Conservation (phyloP, 176 grass and related monocot genomes). For the Leersia perrieri region DNA sequence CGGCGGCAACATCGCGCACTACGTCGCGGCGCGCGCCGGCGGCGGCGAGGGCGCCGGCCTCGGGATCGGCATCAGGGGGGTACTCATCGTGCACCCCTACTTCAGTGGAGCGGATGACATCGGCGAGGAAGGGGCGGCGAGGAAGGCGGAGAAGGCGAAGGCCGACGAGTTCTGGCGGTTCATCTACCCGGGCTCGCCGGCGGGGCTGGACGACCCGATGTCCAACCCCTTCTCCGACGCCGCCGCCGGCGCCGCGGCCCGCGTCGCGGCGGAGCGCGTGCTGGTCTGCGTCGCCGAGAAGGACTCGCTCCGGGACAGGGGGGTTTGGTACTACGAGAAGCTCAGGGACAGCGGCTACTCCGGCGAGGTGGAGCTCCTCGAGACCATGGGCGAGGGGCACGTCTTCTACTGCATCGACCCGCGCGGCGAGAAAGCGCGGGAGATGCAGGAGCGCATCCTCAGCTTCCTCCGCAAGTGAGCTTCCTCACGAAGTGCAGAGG, state of each 20-base stretch:
- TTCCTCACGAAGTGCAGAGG: neutral
- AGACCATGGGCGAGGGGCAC: conserved; percentile 56
- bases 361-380: conserved; percentile 60
- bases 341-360: conserved; percentile 56
- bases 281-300: conserved; percentile 76
- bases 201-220: conserved; percentile 66
- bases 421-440: conserved; percentile 30
- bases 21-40: conserved; percentile 48
- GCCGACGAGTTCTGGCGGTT: conserved; percentile 58
- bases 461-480: conserved; percentile 49
- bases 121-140: conserved; percentile 38
- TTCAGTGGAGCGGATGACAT: conserved; percentile 63
- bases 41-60: conserved; percentile 29
- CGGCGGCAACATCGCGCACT: conserved; percentile 71
- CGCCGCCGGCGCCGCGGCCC: conserved; percentile 44
- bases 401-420: conserved; percentile 61
- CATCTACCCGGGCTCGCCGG: conserved; percentile 54
- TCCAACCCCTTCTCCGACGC: conserved; percentile 67
- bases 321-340: conserved; percentile 68
- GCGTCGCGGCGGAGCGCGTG: conserved; percentile 51
- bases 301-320: conserved; percentile 68
- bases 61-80: conserved; percentile 35
- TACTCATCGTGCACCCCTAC: conserved; percentile 66
- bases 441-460: conserved; percentile 46
- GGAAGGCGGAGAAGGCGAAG: conserved; percentile 40